These are phyloP conservation scores for Fusarium tricinctum DNA, from an alignment of 2,329 filamentous ascomycete species.

Conservation along the genomic window DNA sequence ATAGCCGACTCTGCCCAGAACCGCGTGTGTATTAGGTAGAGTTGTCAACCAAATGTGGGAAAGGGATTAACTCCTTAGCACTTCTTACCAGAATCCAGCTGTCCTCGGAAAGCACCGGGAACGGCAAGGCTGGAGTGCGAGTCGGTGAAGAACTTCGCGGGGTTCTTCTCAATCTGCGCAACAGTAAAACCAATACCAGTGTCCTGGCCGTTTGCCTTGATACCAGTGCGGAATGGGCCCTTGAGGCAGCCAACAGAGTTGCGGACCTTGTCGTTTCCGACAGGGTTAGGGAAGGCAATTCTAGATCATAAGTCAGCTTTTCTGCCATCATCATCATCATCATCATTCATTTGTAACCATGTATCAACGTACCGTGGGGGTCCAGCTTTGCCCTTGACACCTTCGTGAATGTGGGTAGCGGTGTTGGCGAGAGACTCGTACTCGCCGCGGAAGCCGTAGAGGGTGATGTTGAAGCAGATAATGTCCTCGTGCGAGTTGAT, in stretches of 20 bases:
- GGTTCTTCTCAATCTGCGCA: constrained; percentile 64
- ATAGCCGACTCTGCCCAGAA: neutral
- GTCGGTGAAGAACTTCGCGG: constrained; percentile 66
- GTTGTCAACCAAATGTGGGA: neutral
- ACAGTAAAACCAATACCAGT: constrained; percentile 63
- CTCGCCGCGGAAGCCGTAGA: constrained; percentile 63
- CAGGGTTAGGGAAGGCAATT: constrained; percentile 65
- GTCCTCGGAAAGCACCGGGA: constrained; percentile 66
- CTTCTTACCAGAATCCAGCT: constrained; percentile 53
- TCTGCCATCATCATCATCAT: neutral
- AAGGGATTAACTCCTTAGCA: constrained; percentile 19
- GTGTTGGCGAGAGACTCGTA: constrained; percentile 65
- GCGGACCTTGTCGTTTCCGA: constrained; percentile 53
- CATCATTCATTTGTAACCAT: neutral
- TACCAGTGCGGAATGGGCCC: constrained; percentile 55
- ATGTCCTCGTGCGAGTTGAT: constrained; percentile 63
- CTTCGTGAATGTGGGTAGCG: constrained; percentile 70
- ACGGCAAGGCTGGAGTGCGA: constrained; percentile 64
- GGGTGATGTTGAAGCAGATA: constrained; percentile 66
- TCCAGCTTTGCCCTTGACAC: constrained; percentile 59
- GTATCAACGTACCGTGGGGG: constrained; percentile 59
- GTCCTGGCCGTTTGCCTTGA: constrained; percentile 50
- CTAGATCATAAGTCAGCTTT: constrained; percentile 36
- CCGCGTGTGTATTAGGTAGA: constrained; percentile 1
- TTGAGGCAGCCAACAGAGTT: constrained; percentile 59